These are phyloP conservation scores for Ophiosphaerella narmari DNA, from an alignment of 2,329 filamentous ascomycete species.

Conservation along the genomic window DNA sequence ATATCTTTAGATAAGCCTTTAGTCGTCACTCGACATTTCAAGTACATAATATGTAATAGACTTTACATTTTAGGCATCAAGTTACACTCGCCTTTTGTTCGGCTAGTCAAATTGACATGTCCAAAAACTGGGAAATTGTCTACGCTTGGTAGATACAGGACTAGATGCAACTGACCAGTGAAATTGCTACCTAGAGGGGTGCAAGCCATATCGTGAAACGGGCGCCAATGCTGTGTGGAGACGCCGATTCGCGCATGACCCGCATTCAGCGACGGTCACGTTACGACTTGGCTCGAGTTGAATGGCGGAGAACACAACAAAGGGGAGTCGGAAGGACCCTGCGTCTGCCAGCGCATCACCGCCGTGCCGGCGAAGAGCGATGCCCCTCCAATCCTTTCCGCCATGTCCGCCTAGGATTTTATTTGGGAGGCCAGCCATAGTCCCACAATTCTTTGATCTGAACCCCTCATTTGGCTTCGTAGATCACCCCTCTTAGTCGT, in stretches of 20 bases:
- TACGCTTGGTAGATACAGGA: neutral
- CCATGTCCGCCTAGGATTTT: constrained; percentile 35
- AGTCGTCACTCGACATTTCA: constrained; percentile 1
- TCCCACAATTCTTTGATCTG: constrained; percentile 19
- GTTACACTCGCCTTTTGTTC: neutral
- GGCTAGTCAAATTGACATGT: no score
- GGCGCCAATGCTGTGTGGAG: neutral
- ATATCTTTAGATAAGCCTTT: constrained; percentile 36
- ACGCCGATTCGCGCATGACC: constrained; percentile 24
- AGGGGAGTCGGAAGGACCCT: constrained; percentile 8
- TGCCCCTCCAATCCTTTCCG: constrained; percentile 35
- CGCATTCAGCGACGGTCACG: constrained; percentile 24
- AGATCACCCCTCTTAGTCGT: neutral
- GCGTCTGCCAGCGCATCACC: constrained; percentile 44
- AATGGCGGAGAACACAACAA: constrained; percentile 18
- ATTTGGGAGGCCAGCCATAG: constrained; percentile 25
- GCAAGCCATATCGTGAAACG: neutral
- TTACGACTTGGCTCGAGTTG: constrained; percentile 11
- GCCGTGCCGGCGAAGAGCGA: constrained; percentile 27
- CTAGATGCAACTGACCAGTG: neutral
- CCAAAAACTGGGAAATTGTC: no score
- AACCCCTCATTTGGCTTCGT: constrained; percentile 16
- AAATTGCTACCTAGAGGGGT: no score
- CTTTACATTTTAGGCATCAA: neutral
- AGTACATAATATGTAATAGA: neutral